Evolutionary conservation across 108 stramenopile species (phyloP), one percentile per base, ranked within the genome.

Genomic region (Bacterosira constricta): DNA sequence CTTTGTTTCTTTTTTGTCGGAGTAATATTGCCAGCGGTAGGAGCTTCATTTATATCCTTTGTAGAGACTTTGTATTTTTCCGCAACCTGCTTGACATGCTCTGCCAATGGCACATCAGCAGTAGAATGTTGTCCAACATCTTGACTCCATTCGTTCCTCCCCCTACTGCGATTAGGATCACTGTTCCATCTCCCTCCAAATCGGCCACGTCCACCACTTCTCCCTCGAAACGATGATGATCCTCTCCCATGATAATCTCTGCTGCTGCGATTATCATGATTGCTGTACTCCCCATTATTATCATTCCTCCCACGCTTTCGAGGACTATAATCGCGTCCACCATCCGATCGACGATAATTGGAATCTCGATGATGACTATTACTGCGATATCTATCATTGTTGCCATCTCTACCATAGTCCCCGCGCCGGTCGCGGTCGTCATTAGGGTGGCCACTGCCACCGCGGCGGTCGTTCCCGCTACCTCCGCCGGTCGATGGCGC

Each of bases 1-100:
- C 77, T 57, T 54, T 51, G 83, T 38, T 71, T 76, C 36, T 9
- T 75, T 54, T 31, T 35, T 3, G 20, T 72, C 38, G 27, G 67
- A 29, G 46, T 65, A 64, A 29, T 53, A 30, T 26, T 29, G 44
- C 11, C 29, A 13, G 41, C 15, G 15, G 20, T 23, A n/a, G n/a
- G n/a, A 25, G 45, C n/a, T 32, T 36, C 32, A 25, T 54, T 27
- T 25, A 25, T 13, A n/a, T n/a, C n/a, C n/a, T n/a, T n/a, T n/a
- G n/a, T 29, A 31, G 26, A 11, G 52, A 44, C 39, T 36, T 56
- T 34, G 36, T 56, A 56, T 17, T 0, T 29, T 34, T 38, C 34
- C 0, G 55, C 55, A 34, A 56, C 55, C 0, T 34, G 11, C 17
- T 56, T 32, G 29, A 56, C 29, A 32, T 34, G 55, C 34, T 13